Evolutionary conservation across 164 flowering plant species (phyloP), one percentile per base, ranked within the genome.

Genomic region (Annona cherimola): DNA sequence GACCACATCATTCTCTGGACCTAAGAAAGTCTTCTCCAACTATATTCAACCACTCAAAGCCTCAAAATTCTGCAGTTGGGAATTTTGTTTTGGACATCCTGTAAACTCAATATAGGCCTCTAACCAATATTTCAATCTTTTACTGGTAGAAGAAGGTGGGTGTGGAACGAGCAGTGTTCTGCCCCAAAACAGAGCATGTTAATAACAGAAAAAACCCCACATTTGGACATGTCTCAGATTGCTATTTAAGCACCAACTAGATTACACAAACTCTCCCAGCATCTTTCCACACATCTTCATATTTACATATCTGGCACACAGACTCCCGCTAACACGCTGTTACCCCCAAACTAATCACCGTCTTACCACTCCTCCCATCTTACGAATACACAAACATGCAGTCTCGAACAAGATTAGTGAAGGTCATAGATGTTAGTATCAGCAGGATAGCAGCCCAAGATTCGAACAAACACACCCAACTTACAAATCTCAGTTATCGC

Each of bases 401-500:
- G 57, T 9, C 57, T 50, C 57, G 9, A 50, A 16, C 14, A 50
- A 16, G 57, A 50, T 50, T 50, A 50, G 57, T 71, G 72, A 63
- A 78, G 77, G 64, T 66, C 80, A 60, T 78, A 69, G 73, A 78
- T 75, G 42, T 45, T 64, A 7, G 80, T 72, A 44, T 79, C 78
- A 12, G 76, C 70, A 42, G 78, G 40, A 62, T 79, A 79, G 20
- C 74, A 64, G 8, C 81, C 81, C 73, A 79, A 61, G 7, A 72
- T 64, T 67, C 76, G 26, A 19, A 76, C 63, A 66, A 72, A 79
- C n/a, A 61, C 65, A 70, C 76, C 69, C 5, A 68, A 67, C 66
- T 45, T 63, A 7, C 67, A 64, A 40, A 79, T 66, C 69, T 75
- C 81, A 66, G 64, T 61, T 41, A 79, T 54, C 16, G 81, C 81